Evolutionary conservation across 345 rosid genomes (phyloP).

Genomic region (Rhizophora apiculata): DNA sequence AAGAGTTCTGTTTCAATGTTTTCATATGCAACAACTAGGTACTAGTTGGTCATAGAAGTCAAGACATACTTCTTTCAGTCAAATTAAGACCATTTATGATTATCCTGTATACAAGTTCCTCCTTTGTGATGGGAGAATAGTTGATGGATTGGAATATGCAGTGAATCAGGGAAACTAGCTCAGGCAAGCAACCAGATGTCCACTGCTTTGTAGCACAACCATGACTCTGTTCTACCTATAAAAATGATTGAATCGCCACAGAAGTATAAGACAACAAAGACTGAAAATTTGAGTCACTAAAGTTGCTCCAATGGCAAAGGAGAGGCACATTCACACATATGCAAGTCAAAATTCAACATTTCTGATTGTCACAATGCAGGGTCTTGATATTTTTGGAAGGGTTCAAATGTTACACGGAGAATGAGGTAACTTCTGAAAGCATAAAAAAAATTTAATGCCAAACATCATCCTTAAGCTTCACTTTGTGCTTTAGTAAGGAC

Average conservation of each 20-base stretch:
- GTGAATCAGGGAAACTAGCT: slow-evolving; percentile 39
- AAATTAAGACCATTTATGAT: slow-evolving; percentile 36
- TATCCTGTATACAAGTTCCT: slow-evolving; percentile 54
- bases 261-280: neutral
- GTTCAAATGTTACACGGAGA: neutral
- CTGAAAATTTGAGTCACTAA: neutral
- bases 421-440: too few species aligned
- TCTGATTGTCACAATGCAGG: neutral
- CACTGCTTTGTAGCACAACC: slow-evolving; percentile 2
- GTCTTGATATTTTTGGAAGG: neutral
- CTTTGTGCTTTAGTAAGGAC: too few species aligned
- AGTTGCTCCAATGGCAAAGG: slow-evolving; percentile 9
- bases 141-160: slow-evolving; percentile 32
- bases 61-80: slow-evolving; percentile 37
- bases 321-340: neutral
- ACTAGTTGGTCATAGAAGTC: neutral
- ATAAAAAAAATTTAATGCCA: too few species aligned
- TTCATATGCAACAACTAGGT: neutral
- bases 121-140: slow-evolving; percentile 43
- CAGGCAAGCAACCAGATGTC: slow-evolving; percentile 31
- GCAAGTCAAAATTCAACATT: neutral
- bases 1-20: slow-evolving; percentile 2
- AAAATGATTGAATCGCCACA: neutral
- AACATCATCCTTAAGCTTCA: too few species aligned
- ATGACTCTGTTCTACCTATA: slow-evolving; percentile 15